Evolutionary conservation across 495 filamentous ascomycete genomes (phyloP).

Genomic region (Bacidia gigantensis): DNA sequence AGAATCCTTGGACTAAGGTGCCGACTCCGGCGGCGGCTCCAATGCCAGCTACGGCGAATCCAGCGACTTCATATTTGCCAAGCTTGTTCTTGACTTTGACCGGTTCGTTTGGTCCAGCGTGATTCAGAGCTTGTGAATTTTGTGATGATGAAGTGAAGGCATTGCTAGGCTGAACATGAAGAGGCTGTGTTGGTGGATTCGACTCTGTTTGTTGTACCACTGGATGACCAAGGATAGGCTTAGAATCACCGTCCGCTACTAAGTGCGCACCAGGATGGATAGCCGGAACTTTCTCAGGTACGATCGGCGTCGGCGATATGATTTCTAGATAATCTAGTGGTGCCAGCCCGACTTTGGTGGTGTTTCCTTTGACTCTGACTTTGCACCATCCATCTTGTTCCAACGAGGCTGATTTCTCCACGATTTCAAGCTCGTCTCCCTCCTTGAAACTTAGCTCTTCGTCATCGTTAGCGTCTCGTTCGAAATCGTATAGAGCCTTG

Average conservation of each 20-base stretch:
- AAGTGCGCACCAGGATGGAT: too few relatives aligned
- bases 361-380: constrained; percentile 6
- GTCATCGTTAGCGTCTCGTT: constrained; percentile 4
- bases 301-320: neutral
- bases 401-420: constrained; percentile 4
- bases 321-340: constrained; percentile 8
- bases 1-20: neutral
- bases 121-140: neutral
- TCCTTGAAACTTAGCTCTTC: constrained; percentile 9
- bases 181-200: neutral
- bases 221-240: too few relatives aligned
- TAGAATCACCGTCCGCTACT: too few relatives aligned
- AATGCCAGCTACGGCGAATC: neutral
- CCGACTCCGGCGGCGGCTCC: neutral
- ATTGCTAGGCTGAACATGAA: neutral
- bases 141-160: neutral
- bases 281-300: too few relatives aligned
- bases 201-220: neutral
- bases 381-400: constrained; percentile 11
- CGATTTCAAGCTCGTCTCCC: constrained; percentile 6
- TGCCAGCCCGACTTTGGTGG: constrained; percentile 6
- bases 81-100: constrained; percentile 1
- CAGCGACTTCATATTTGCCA: neutral
- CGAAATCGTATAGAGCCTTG: constrained; percentile 8
- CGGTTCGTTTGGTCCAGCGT: neutral